Evolutionary conservation across 1,284 basidiomycete genomes (phyloP), one percentile per base, ranked within the genome.

Genomic region (Heterobasidion irregulare): DNA sequence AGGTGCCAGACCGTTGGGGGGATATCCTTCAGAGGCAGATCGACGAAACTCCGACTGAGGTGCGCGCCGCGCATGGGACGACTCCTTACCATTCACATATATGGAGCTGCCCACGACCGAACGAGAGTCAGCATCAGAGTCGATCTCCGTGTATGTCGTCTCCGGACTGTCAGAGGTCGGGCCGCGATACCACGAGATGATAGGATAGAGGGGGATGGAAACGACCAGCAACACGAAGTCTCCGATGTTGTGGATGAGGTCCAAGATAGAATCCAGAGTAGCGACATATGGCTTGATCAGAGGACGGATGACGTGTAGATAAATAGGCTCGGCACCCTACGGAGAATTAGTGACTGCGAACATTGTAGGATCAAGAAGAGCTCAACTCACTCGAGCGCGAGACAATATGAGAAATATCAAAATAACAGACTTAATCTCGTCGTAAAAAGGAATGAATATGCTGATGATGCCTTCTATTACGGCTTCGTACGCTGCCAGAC

Each of bases 251-350:
- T 77, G 72, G 18, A 74, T 68, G 16, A 83, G 59, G 52, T 86
- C 82, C 32, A 89, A 70, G 32, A 78, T 55, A 32, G 78, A 71
- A 62, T 90, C 88, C 35, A 90, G 67, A 0, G 81, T 76, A 6
- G 72, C 62, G 8, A 78, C 75, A 60, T 90, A 84, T 10, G 88
- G 87, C 64, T 83, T 86, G 61, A 89, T 65, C 51, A 85, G 64
- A 36, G 86, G 86, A 15, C 87, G 84, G 38, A 91, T 75, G 57
- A 88, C 68, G 67, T 90, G 84, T 36, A 90, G 72, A 64, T 80
- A 90, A 43, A 90, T 77, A 6, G 88, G 89, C 68, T 91, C 88
- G 33, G 89, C 85, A 36, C 87, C 87, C 89, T 91, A 60, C 8
- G 26, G 57, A 58, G 55, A 58, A 8, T 53, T 52, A 26, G 52